phyloP scores from a whole-genome alignment of 1,284 basidiomycete genomes.

The Ustilago hordei region DNA sequence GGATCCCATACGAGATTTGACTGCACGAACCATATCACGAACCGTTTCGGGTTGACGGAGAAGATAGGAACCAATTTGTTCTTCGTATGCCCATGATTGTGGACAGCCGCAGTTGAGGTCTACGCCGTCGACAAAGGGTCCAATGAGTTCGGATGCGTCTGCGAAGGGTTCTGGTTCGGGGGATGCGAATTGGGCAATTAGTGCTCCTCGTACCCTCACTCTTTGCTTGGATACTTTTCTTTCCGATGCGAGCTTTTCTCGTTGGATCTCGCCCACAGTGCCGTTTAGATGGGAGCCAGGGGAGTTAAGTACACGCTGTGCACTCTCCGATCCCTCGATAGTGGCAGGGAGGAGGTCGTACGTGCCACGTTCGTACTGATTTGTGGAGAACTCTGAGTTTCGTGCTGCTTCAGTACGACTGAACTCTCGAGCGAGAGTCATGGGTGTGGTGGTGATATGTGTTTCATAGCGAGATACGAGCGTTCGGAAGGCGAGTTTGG shows the following conservation, averaged over 20 bases:
- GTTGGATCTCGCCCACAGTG: constrained; percentile 16
- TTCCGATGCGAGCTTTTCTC: constrained; percentile 15
- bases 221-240: constrained; percentile 28
- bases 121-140: constrained; percentile 73
- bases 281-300: not conserved
- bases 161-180: constrained; percentile 73
- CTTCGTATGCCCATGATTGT: constrained; percentile 70
- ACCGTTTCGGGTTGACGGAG: constrained; percentile 75
- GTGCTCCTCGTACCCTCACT: constrained; percentile 71
- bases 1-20: constrained; percentile 74
- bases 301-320: constrained; percentile 10
- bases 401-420: constrained; percentile 73
- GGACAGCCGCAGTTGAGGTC: constrained; percentile 74
- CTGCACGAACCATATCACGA: constrained; percentile 73
- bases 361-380: constrained; percentile 72
- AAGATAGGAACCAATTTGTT: constrained; percentile 75
- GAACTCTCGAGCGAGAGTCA: constrained; percentile 75
- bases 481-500: constrained; percentile 75
- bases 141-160: constrained; percentile 74
- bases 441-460: constrained; percentile 76
- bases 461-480: constrained; percentile 74
- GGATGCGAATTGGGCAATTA: constrained; percentile 75
- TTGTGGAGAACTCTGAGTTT: constrained; percentile 74
- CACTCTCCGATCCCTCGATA: constrained; percentile 51
- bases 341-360: constrained; percentile 70